phyloP scores from a whole-genome alignment of 23 red algal species.

The Cyanidiococcus yangmingshanensis region DNA sequence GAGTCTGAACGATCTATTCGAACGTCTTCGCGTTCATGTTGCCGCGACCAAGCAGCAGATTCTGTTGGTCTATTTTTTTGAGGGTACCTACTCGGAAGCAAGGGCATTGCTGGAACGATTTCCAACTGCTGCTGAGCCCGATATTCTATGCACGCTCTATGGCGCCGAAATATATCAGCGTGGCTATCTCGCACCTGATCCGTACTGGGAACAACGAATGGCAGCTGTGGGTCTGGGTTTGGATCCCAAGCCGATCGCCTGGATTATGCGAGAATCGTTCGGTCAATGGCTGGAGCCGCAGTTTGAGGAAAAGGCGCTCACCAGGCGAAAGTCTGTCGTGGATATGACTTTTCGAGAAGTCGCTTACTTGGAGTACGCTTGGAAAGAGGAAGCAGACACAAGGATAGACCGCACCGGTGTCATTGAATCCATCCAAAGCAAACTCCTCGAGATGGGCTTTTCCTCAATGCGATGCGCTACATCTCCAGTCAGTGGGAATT shows the following conservation, averaged over 20 bases:
- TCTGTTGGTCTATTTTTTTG: conserved; percentile 4
- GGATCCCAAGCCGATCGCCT: conserved; percentile 10
- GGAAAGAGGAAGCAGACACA: not conserved
- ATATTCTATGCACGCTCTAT: not conserved
- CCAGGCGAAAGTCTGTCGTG: not conserved
- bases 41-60: not conserved
- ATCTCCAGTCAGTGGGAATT: not conserved
- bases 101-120: not conserved
- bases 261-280: conserved; percentile 13
- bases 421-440: not conserved
- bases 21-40: conserved; percentile 5
- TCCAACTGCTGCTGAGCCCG: not conserved
- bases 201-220: conserved; percentile 22
- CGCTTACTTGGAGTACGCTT: not conserved
- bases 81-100: not conserved
- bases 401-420: not conserved
- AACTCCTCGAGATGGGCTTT: not conserved
- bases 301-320: not conserved
- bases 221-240: not conserved
- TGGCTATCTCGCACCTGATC: not conserved
- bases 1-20: not conserved
- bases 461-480: not conserved
- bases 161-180: conserved; percentile 3
- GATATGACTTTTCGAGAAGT: not conserved
- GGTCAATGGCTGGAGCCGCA: not conserved